Evolutionary conservation across 495 filamentous ascomycete species (phyloP), one percentile per base, ranked within the genome.

Genomic region (Penicillium diatomitis): DNA sequence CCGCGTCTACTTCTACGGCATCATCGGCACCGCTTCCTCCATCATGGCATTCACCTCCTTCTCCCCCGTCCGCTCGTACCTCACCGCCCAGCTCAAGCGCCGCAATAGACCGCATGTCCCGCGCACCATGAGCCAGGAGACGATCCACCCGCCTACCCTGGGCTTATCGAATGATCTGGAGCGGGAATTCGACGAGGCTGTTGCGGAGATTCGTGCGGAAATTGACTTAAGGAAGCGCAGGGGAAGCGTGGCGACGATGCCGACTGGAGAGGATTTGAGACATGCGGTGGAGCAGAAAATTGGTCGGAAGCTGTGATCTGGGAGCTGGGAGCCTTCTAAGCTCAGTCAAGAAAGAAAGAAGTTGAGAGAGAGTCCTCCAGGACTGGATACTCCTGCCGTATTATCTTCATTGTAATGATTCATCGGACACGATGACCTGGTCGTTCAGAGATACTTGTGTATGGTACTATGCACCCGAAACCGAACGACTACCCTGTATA

Each of bases 1-100:
- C 0, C 79, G 85, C 32, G 83, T 94, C n/a, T 90, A 95, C 66
- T 96, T 87, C 73, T 97, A 95, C 69, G 80, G 80, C 35, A 69
- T 90, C 54, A 52, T 91, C 42, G 80, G 80, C 41, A 84, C 81
- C n/a, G 63, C 69, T 32, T 59, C 66, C 3, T 78, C 81, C 30
- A 74, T 89, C 47, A 81, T 67, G 4, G 86, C 94, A 71, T 95
- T 97, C 59, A 76, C 80, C 32, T 88, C 86, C 2, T 88, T 90
- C 32, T 88, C 86, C 2, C 88, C 90, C 0, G 86, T 77, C 2
- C 90, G 86, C 57, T 62, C 58, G 7, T 74, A 71, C 49, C 70
- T 96, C 0, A 60, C 70, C 32, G 72, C 73, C 49, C 66, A 67
- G 41, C 66, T 90, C 20, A 85, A 87, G 49, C 65, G 75, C 46